Base-by-base conservation (phyloP, 257 asterid genomes). In the Przewalskia tangutica region DNA sequence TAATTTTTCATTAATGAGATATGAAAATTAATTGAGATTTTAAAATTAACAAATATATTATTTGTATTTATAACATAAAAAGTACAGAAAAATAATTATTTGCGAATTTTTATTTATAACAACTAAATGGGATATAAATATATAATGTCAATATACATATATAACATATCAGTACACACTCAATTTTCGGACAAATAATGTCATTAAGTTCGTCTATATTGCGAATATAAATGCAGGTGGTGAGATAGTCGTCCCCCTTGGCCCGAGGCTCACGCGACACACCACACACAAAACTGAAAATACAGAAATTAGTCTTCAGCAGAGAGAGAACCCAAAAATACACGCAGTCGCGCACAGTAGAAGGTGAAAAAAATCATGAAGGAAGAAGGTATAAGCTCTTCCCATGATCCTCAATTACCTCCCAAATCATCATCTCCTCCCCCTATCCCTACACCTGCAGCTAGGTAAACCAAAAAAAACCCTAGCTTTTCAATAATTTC, bases 331-430 rank as follows among this genome's bases (percentile, higher is more conserved):
- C 14, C 11, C 5, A 11, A 55, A 23, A 62, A 12, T 12, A 18
- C 60, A 13, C 8, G 79, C 60, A 20, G 18, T 73, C 3, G 2
- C 79, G 12, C 79, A 20, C 79, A 34, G 62, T 12, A 32, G 60
- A 27, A 83, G 54, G 59, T 11, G 80, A 38, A 70, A 14, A 51
- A 42, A 56, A 81, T 34, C 70, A 94, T 95, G 98, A 95, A 89
- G 90, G 99, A 95, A 86, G 99, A 95, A 86, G 98, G 90, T 18
- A 89, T 91, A 59, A 92, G 99, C 94, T 95, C 99, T 56, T 90
- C 98, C 5, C 89, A 92, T 11, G 97, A 94, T 88, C 97, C 97
- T 79, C 76, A 89, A 56, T 34, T 88, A 67, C 91, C 88, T 17
- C 98, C 89, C 62, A 89, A 93, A 85, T 92, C 98, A 82, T 89